Evolutionary conservation across 495 filamentous ascomycete species (phyloP).

Genomic region (Bombardia bombarda): DNA sequence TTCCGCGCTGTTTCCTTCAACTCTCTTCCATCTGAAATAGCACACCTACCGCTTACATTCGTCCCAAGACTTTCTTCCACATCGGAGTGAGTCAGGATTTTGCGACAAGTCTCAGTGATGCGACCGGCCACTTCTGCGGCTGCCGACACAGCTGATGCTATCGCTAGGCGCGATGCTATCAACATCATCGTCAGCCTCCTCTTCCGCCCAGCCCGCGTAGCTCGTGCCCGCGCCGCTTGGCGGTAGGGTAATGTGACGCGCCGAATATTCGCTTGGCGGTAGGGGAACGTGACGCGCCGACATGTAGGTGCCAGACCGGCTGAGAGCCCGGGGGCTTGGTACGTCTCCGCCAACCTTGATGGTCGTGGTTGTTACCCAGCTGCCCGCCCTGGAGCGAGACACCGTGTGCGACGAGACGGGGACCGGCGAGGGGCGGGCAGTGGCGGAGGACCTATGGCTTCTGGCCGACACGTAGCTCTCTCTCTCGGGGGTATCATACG

Average conservation of each 20-base stretch:
- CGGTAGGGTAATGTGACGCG: slow-evolving; percentile 40
- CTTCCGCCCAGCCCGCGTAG: slow-evolving; percentile 22
- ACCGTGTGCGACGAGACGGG: slow-evolving; percentile 15
- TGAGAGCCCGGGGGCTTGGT: slow-evolving; percentile 1
- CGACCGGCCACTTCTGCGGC: slow-evolving; percentile 25
- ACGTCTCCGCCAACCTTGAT: slow-evolving; percentile 15
- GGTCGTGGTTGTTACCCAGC: slow-evolving; percentile 22
- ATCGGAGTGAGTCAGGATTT: no score
- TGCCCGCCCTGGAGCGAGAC: slow-evolving; percentile 21
- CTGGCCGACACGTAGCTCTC: slow-evolving; percentile 32
- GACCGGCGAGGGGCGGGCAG: slow-evolving; percentile 18
- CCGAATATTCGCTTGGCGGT: slow-evolving; percentile 16
- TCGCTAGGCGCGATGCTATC: slow-evolving; percentile 54
- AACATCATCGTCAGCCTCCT: slow-evolving; percentile 18
- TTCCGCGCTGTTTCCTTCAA: no score
- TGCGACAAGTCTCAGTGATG: slow-evolving; percentile 9
- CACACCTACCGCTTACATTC: no score
- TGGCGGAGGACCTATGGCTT: slow-evolving; percentile 27
- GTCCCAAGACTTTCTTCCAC: no score
- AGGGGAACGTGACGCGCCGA: slow-evolving; percentile 11
- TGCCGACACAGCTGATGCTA: slow-evolving; percentile 58
- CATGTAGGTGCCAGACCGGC: slow-evolving; percentile 11
- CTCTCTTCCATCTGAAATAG: no score
- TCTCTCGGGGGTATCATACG: slow-evolving; percentile 20
- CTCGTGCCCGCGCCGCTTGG: slow-evolving; percentile 31